A percentile compares a stretch with the other conserved stretches of the same genome.
Evolutionary conservation across 2,329 filamentous ascomycete genomes (phyloP).

Genomic region (Chaetomium sp.): DNA sequence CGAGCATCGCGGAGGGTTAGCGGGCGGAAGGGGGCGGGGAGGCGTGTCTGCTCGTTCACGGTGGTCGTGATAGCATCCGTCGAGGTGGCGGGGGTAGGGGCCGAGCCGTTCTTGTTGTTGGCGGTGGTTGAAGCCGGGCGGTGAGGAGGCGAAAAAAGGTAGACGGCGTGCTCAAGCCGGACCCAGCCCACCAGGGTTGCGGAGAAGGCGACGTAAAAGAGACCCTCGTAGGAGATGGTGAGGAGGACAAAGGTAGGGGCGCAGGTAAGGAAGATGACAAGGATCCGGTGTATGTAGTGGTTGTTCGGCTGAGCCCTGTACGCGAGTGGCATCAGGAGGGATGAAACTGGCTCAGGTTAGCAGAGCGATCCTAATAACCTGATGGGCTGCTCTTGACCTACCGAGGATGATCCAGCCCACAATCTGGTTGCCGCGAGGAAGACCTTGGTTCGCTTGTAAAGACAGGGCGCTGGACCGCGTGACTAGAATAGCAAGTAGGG

Average conservation of each 20-base stretch:
- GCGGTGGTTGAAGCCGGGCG: conserved; percentile 20
- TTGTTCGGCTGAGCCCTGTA: conserved; percentile 74
- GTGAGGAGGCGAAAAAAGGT: conserved; percentile 34
- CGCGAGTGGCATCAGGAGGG: conserved; percentile 72
- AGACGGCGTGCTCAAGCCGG: conserved; percentile 76
- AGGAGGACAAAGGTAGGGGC: conserved; percentile 92
- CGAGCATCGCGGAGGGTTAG: conserved; percentile 78
- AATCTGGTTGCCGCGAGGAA: conserved; percentile 81
- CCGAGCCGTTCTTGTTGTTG: conserved; percentile 22
- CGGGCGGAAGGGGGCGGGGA: conserved; percentile 47
- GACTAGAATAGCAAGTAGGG: conserved; percentile 74
- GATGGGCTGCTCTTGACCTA: conserved; percentile 2
- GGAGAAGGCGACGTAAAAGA: conserved; percentile 91
- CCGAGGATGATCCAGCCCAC: conserved; percentile 61
- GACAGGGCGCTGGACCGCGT: conserved; percentile 82
- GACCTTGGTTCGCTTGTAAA: conserved; percentile 73
- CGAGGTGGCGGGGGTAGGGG: conserved; percentile 8
- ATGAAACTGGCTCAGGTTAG: conserved; percentile 48
- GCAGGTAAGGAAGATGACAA: conserved; percentile 87
- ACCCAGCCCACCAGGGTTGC: conserved; percentile 82
- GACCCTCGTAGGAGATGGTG: conserved; percentile 92
- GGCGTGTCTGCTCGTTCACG: neutral
- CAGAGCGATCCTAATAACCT: neutral
- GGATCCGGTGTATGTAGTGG: conserved; percentile 83
- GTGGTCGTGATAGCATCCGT: no score